Base-by-base conservation (phyloP, 345 rosid species). In the Ceriops decandra region DNA sequence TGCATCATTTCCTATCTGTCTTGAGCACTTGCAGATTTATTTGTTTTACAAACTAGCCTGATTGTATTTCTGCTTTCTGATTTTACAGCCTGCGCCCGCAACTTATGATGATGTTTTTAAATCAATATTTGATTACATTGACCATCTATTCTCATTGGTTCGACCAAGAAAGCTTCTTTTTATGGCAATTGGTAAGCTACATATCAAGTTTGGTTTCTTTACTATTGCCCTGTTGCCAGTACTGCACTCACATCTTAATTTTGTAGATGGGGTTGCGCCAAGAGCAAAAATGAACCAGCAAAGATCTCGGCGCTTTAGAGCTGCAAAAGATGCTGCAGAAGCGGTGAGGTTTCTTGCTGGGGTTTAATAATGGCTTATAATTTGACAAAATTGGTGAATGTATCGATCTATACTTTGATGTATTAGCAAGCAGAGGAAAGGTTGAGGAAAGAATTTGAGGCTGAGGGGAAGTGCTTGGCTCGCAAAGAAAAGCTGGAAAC, bases 211-310 rank as follows among this genome's bases (percentile, higher is more conserved):
- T 52, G 51, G 54, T 54, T 32, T 57, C 28, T 30, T 16, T 52
- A 62, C 21, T 63, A 27, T 52, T 42, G 3, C 22, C 16, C 61
- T 30, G 1, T 7, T 71, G 58, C 15, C 28, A 38, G 51, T 73
- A 52, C 33, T 36, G 52, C 30, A 20, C 22, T 51, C 7, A 19
- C 5, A 26, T 30, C 51, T 4, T 64, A 49, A 28, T 63, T 19
- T 68, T 77, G 73, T 78, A 92, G 99, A 95, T 79, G 99, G 99
- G 58, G 99, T 95, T 73, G 98, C 99, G 5, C 99, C 98, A 19
- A 86, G 99, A 83, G 99, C 99, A 75, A 95, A 95, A 84, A 95
- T 95, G 96, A 95, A 95, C 76, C 99, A 95, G 81, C 99, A 92
- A 77, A 90, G 98, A 52, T 69, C 91, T 68, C 90, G 99, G 20